Conservation (phyloP, 2,329 filamentous ascomycete genomes). For the Alternaria sp. region DNA sequence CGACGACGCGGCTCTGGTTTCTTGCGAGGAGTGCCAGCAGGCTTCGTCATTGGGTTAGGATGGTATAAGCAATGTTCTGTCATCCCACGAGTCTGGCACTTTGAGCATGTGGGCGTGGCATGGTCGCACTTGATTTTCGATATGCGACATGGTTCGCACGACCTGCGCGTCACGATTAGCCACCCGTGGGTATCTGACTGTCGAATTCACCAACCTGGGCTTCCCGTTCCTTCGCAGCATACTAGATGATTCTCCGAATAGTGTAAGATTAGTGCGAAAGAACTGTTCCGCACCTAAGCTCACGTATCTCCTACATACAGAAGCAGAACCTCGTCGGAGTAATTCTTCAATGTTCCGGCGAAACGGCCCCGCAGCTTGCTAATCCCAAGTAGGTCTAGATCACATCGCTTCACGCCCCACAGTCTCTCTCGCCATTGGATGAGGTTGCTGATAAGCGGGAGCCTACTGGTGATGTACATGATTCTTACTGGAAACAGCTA, state of each 20-base stretch:
- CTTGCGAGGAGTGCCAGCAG: conserved; percentile 44
- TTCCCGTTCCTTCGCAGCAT: conserved; percentile 48
- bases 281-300: not conserved
- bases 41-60: conserved; percentile 47
- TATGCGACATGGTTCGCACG: conserved; percentile 46
- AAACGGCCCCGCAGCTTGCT: not conserved
- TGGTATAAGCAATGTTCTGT: conserved; percentile 46
- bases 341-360: not conserved
- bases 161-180: conserved; percentile 18
- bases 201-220: conserved; percentile 33
- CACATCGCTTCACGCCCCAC: not conserved
- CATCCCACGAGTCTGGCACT: conserved; percentile 42
- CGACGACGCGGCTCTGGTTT: conserved; percentile 41
- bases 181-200: not conserved
- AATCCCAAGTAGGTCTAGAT: not conserved
- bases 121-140: conserved; percentile 47
- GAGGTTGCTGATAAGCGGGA: not conserved
- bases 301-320: not conserved
- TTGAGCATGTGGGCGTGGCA: conserved; percentile 41
- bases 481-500: not conserved
- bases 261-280: not conserved
- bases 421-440: not conserved
- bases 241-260: not conserved
- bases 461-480: not conserved
- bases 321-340: not conserved